A percentile compares a stretch with the other conserved stretches of the same genome.
These are phyloP conservation scores for Fusarium poae DNA, from an alignment of 2,329 filamentous ascomycete species.

Conservation along the genomic window DNA sequence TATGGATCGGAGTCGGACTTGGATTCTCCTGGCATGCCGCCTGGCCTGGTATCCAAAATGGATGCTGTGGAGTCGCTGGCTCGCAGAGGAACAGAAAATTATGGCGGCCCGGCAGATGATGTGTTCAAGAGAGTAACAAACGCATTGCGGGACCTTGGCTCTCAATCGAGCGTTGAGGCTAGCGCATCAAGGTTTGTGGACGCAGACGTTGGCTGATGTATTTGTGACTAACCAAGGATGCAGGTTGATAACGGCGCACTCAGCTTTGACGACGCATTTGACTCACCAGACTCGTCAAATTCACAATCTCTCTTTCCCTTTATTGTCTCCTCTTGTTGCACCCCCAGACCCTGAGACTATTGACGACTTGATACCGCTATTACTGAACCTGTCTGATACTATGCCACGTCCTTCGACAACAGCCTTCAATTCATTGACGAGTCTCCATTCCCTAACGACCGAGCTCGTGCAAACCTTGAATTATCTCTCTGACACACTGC, in stretches of 20 bases:
- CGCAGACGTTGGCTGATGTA: not conserved
- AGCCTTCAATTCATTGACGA: conserved; percentile 74
- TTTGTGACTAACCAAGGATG: conserved; percentile 29
- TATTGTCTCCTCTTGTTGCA: conserved; percentile 76
- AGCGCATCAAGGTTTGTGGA: conserved; percentile 73
- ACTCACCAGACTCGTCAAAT: conserved; percentile 80
- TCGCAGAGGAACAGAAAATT: conserved; percentile 74
- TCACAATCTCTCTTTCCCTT: conserved; percentile 77
- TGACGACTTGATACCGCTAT: conserved; percentile 76
- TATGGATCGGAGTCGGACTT: conserved; percentile 80
- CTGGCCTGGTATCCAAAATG: conserved; percentile 76
- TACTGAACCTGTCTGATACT: conserved; percentile 72
- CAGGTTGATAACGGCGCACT: conserved; percentile 81
- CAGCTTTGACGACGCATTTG: conserved; percentile 79
- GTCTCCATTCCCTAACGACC: conserved; percentile 76
- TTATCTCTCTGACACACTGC: conserved; percentile 88
- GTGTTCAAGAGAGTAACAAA: conserved; percentile 78
- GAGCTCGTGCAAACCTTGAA: conserved; percentile 85
- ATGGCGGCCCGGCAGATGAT: conserved; percentile 73
- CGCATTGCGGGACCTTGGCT: conserved; percentile 77
- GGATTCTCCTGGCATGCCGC: conserved; percentile 75
- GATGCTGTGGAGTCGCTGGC: conserved; percentile 79
- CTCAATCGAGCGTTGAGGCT: conserved; percentile 78
- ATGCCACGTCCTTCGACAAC: conserved; percentile 75
- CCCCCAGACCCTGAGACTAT: conserved; percentile 74